A percentile compares a stretch with the other conserved stretches of the same genome.
phyloP scores from a whole-genome alignment of 495 filamentous ascomycete species.

The Penicillium lagena region DNA sequence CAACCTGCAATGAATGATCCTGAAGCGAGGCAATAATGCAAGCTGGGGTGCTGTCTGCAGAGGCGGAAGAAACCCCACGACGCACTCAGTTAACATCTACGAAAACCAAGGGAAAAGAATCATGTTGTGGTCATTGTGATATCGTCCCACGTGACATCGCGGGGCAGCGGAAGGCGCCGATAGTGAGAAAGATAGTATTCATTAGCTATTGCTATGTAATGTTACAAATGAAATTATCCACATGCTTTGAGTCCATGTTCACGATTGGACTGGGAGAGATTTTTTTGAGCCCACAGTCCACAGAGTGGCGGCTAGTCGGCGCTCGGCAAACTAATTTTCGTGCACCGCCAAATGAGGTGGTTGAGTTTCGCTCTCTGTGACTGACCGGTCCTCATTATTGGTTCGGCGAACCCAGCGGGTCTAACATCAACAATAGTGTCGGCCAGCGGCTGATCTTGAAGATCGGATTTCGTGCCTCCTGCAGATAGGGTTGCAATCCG shows the following conservation, averaged over 20 bases:
- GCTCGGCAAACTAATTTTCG: constrained; percentile 3
- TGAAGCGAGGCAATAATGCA: no score
- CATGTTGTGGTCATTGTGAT: no score
- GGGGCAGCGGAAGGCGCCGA: constrained; percentile 15
- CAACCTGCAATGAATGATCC: no score
- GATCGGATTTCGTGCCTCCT: no score
- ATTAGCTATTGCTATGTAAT: no score
- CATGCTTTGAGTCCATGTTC: neutral
- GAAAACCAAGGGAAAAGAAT: no score
- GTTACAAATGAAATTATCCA: constrained; percentile 6
- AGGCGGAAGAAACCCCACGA: no score
- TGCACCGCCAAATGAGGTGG: neutral
- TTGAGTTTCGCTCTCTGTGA: no score
- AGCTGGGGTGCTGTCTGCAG: no score
- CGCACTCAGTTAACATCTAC: no score
- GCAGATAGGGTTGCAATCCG: no score
- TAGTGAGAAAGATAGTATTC: neutral
- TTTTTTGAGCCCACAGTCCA: neutral
- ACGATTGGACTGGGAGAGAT: neutral
- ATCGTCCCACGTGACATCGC: constrained; percentile 13
- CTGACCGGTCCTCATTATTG: neutral
- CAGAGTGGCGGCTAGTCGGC: neutral
- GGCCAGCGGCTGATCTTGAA: no score
- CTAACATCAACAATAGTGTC: neutral
- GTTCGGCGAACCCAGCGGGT: neutral